These are phyloP conservation scores for cucumber (Cucumis sativus) DNA, from an alignment of 306 rosid species.

Conservation along the genomic window DNA sequence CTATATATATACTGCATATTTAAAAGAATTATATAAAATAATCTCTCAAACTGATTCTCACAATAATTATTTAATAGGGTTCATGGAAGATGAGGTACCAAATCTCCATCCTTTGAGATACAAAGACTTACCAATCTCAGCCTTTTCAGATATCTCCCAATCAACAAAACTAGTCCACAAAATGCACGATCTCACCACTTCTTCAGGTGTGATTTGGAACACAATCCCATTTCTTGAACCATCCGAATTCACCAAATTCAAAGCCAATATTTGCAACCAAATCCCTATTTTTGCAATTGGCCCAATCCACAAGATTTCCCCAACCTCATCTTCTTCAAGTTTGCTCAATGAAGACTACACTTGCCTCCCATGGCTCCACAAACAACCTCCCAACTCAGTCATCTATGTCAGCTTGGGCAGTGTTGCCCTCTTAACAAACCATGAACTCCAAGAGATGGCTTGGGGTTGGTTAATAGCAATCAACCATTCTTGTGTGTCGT, in stretches of 20 bases:
- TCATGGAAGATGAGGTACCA: constrained; percentile 2
- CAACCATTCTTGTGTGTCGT: constrained; percentile 40
- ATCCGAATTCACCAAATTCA: neutral
- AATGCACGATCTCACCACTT: constrained; percentile 18
- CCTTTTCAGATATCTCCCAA: constrained; percentile 2
- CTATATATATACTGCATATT: too few relatives aligned
- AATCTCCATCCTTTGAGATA: constrained; percentile 37
- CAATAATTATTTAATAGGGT: neutral
- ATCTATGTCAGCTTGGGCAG: constrained; percentile 49
- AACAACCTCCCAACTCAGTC: constrained; percentile 27
- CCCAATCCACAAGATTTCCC: constrained; percentile 41
- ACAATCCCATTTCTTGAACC: constrained; percentile 39
- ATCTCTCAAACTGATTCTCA: too few relatives aligned
- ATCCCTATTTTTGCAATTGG: constrained; percentile 45
- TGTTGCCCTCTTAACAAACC: neutral
- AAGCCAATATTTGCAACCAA: neutral
- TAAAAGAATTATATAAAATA: too few relatives aligned
- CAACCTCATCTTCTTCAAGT: constrained; percentile 12
- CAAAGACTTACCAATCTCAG: constrained; percentile 34
- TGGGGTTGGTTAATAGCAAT: constrained; percentile 32
- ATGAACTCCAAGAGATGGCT: constrained; percentile 32
- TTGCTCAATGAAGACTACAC: constrained; percentile 9
- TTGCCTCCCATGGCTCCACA: constrained; percentile 43
- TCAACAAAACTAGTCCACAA: neutral
- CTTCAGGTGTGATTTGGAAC: constrained; percentile 56